Evolutionary conservation across 495 filamentous ascomycete genomes (phyloP).

Genomic region (Daldinia decipiens): DNA sequence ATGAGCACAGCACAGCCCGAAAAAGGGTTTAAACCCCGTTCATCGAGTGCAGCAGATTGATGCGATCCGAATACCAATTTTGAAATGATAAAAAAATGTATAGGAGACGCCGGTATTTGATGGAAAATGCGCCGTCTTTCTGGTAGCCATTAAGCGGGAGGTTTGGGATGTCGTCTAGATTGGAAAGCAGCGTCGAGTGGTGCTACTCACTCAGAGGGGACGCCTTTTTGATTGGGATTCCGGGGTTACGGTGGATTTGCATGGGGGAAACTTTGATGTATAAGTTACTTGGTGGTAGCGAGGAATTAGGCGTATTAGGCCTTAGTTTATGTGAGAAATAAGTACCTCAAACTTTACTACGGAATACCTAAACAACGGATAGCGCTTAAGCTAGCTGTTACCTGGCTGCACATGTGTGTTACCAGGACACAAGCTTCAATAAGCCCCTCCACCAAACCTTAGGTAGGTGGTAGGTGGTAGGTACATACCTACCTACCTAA

Average conservation of each 20-base stretch:
- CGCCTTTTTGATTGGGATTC: slow-evolving; percentile 33
- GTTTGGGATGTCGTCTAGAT: slow-evolving; percentile 23
- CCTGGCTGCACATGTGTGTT: neutral
- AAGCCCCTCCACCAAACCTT: slow-evolving; percentile 3
- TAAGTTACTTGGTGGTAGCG: neutral
- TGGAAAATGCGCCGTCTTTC: slow-evolving; percentile 28
- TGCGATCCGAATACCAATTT: slow-evolving; percentile 52
- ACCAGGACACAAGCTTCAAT: slow-evolving; percentile 2
- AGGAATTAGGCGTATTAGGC: neutral
- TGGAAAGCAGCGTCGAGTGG: slow-evolving; percentile 34
- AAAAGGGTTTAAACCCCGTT: slow-evolving; percentile 46
- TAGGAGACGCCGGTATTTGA: slow-evolving; percentile 35
- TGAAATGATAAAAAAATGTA: slow-evolving; percentile 53
- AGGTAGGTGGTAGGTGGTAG: neutral
- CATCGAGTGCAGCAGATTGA: slow-evolving; percentile 44
- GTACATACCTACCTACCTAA: too few relatives aligned
- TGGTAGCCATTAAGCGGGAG: slow-evolving; percentile 31
- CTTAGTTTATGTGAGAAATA: neutral
- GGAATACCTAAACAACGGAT: neutral
- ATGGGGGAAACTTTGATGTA: neutral
- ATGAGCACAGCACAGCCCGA: slow-evolving; percentile 57
- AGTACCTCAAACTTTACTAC: slow-evolving; percentile 1
- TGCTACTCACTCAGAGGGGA: slow-evolving; percentile 9
- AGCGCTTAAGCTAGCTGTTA: neutral
- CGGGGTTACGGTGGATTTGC: neutral